phyloP scores from a whole-genome alignment of 768 basidiomycete species.

The Kwoniella sp. region DNA sequence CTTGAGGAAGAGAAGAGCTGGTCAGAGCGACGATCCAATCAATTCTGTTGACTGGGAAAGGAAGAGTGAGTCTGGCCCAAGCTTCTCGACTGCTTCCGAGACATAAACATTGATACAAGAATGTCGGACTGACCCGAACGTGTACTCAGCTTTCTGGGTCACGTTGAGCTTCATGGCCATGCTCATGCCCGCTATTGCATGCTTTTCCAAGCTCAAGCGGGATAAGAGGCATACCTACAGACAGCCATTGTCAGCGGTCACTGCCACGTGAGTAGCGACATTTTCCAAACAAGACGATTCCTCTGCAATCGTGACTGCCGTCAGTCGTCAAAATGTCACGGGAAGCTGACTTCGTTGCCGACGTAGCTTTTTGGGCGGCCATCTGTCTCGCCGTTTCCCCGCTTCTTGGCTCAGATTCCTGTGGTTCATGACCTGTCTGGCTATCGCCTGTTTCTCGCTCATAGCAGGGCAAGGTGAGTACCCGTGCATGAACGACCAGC shows the following conservation, averaged over 20 bases:
- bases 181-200: constrained; percentile 56
- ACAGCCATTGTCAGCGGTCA: constrained; percentile 51
- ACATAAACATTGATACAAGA: too few relatives aligned
- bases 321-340: not conserved
- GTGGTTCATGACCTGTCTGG: constrained; percentile 58
- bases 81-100: too few relatives aligned
- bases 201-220: constrained; percentile 58
- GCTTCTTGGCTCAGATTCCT: constrained; percentile 58
- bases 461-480: constrained; percentile 57
- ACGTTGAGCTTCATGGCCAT: constrained; percentile 54
- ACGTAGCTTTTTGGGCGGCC: constrained; percentile 55
- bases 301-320: not conserved
- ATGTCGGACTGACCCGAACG: not conserved
- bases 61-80: constrained; percentile 43
- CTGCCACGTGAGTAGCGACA: constrained; percentile 51
- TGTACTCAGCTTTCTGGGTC: constrained; percentile 55
- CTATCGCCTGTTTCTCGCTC: constrained; percentile 57
- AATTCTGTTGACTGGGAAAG: constrained; percentile 53
- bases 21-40: constrained; percentile 22
- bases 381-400: constrained; percentile 55
- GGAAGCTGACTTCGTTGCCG: not conserved
- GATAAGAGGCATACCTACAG: constrained; percentile 58
- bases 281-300: not conserved
- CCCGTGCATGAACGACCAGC: not conserved
- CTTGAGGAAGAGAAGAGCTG: constrained; percentile 40